phyloP scores from a whole-genome alignment of 805 yeast species.

The Suhomyces tanzawaensis region DNA sequence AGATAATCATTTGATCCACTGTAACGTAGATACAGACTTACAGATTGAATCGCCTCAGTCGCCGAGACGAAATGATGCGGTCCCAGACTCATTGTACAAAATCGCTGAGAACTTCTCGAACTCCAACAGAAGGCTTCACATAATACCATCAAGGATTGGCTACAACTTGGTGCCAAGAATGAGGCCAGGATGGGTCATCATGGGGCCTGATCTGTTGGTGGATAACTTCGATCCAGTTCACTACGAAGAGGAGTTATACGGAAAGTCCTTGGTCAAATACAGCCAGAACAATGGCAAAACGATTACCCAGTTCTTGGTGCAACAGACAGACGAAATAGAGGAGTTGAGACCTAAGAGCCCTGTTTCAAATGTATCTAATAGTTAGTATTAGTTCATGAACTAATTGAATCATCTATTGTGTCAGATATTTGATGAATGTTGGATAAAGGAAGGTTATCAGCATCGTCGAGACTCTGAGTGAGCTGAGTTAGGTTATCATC shows the following conservation, averaged over 20 bases:
- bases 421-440: conserved; percentile 44
- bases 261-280: conserved; percentile 29
- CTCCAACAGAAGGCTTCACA: conserved; percentile 79
- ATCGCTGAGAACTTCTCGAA: conserved; percentile 88
- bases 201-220: conserved; percentile 78
- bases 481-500: conserved; percentile 59
- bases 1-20: conserved; percentile 82
- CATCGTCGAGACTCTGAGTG: conserved; percentile 52
- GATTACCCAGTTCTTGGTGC: conserved; percentile 49
- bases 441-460: conserved; percentile 49
- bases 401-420: conserved; percentile 3
- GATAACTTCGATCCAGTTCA: conserved; percentile 55
- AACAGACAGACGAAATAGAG: conserved; percentile 72
- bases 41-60: conserved; percentile 52
- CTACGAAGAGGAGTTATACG: conserved; percentile 31
- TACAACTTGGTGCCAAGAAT: conserved; percentile 57
- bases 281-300: conserved; percentile 15
- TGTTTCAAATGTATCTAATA: conserved; percentile 1
- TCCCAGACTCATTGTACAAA: conserved; percentile 71
- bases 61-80: conserved; percentile 20
- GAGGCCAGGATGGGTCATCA: conserved; percentile 88
- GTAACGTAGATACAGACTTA: conserved; percentile 88
- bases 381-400: conserved; percentile 4
- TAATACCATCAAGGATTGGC: conserved; percentile 73
- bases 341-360: conserved; percentile 84